Conservation (phyloP, 176 grass and related monocot genomes). For the Saccharum officinarum region DNA sequence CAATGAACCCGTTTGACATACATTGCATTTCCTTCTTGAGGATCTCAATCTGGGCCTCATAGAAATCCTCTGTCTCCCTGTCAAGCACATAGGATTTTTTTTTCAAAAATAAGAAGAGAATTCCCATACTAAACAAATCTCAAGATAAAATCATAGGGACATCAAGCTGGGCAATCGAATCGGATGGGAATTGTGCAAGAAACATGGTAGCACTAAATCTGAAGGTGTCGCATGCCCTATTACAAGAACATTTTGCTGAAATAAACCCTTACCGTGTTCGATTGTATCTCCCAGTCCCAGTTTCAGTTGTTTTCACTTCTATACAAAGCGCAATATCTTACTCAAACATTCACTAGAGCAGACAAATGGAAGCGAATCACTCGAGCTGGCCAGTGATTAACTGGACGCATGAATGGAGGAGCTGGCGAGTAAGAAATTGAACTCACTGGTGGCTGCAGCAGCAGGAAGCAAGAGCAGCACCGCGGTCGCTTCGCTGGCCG, state of each 20-base stretch:
- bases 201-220: neutral
- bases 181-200: neutral
- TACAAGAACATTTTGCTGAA: neutral
- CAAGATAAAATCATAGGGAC: neutral
- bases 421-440: too few species aligned
- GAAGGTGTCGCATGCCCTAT: neutral
- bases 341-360: too few species aligned
- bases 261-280: too few species aligned
- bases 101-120: too few species aligned
- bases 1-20: neutral
- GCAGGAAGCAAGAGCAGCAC: conserved; percentile 21
- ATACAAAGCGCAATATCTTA: neutral
- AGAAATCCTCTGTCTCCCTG: conserved; percentile 23
- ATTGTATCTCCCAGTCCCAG: neutral
- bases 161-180: neutral
- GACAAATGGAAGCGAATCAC: too few species aligned
- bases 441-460: conserved; percentile 19
- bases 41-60: conserved; percentile 11
- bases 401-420: neutral
- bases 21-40: conserved; percentile 37
- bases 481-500: conserved; percentile 24
- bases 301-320: neutral
- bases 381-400: neutral
- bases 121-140: neutral
- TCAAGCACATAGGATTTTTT: neutral